Base-by-base conservation (phyloP, 768 basidiomycete species). In the Jaapia argillacea region DNA sequence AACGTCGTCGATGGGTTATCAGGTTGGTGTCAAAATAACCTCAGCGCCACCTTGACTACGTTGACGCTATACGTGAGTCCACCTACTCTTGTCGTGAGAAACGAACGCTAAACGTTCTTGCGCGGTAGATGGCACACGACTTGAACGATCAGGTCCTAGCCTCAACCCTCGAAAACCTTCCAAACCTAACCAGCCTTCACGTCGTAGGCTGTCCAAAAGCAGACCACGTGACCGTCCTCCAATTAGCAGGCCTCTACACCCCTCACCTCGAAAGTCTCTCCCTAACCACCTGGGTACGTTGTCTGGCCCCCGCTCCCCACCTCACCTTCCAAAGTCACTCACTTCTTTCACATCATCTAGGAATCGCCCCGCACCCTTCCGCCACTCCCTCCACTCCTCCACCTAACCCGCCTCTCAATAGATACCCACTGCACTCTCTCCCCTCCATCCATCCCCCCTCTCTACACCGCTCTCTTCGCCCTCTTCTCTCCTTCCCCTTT, bases 201-300 rank as follows among this genome's bases (percentile, higher is more conserved):
- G 57, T 86, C 22, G 54, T 84, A 23, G 68, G 66, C 3, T 86
- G 85, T 55, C 58, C 70, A 4, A 74, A 74, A 45, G 55, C 81
- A 25, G 69, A 76, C 36, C 79, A 85, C 49, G 43, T 55, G 6
- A 51, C 58, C 25, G 60, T 83, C 5, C 63, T 86, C 24, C 61
- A 59, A 13, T 58, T 71, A 18, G 58, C 72, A 7, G 45, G 55
- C 4, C 48, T 54, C 0, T 62, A 74, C 39, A 76, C 74, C 0
- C 81, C 81, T 0, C 53, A 63, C 4, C 66, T 87, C 7, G 72
- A 75, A 49, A 77, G 69, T 44, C 63, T 87, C 1, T 77, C 81
- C 1, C 63, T 85, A 23, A 77, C 78, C 13, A 68, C 71, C 36
- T 69, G 71, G 45, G 82, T 85, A 45, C 46, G 77, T 58, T 7